phyloP scores from a whole-genome alignment of 2,329 filamentous ascomycete species.

The Amauroascus verrucosus region DNA sequence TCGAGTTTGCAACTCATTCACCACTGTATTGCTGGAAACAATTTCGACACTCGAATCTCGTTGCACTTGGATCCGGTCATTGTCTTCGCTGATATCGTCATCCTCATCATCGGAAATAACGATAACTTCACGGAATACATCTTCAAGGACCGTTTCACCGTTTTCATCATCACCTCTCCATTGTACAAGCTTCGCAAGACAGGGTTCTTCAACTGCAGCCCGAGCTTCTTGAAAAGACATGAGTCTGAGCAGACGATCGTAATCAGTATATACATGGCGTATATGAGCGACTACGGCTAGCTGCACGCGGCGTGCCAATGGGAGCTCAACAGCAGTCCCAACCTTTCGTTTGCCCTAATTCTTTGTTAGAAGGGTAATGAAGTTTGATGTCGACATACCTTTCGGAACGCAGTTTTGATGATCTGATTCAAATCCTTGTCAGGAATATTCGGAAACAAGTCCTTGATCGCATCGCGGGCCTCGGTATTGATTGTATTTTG shows the following conservation, averaged over 20 bases:
- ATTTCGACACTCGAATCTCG: constrained; percentile 36
- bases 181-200: constrained; percentile 48
- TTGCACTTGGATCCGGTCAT: constrained; percentile 19
- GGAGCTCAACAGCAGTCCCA: constrained; percentile 46
- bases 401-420: constrained; percentile 50
- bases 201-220: constrained; percentile 44
- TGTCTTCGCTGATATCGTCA: constrained; percentile 30
- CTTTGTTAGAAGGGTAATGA: constrained; percentile 18
- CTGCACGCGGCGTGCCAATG: constrained; percentile 48
- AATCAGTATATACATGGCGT: constrained; percentile 52
- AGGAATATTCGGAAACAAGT: constrained; percentile 55
- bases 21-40: constrained; percentile 31
- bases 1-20: constrained; percentile 27
- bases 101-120: constrained; percentile 54
- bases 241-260: constrained; percentile 47
- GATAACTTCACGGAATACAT: constrained; percentile 54
- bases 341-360: constrained; percentile 46
- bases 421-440: constrained; percentile 48
- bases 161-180: constrained; percentile 53
- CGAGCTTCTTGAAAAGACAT: constrained; percentile 47
- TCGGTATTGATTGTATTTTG: constrained; percentile 45
- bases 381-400: constrained; percentile 34
- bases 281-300: constrained; percentile 54
- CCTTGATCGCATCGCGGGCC: constrained; percentile 48
- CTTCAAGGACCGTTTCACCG: constrained; percentile 46